Evolutionary conservation across 352 stramenopile genomes (phyloP), one percentile per base, ranked within the genome.

Genomic region (Phytophthora ohioensis): DNA sequence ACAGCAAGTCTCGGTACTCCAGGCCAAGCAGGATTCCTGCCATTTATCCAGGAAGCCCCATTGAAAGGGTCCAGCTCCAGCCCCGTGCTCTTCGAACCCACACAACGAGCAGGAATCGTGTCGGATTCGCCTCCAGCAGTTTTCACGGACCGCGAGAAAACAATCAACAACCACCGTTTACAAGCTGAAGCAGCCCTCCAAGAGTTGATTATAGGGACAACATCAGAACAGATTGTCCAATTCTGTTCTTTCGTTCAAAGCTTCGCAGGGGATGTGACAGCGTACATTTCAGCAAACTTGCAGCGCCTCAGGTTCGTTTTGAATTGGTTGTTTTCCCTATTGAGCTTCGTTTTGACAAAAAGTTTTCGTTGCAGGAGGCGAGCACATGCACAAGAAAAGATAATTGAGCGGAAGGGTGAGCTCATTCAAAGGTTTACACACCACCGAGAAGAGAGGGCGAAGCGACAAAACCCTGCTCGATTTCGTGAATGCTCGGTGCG

Each of bases 401-500:
- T 82, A 21, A 81, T 88, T 47, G 80, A 88, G 64, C 73, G 82
- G 13, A 90, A 88, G 52, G 82, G 85, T 30, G 75, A 87, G 48
- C 67, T 90, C 38, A 78, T 90, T 21, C 69, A 76, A n/a, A 71
- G 82, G 0, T 88, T 90, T 57, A 90, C 72, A 1, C 82, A 90
- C n/a, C 82, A 90, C 56, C 79, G 82, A 1, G 70, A 81, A 57
- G 82, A 90, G 32, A 80, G 78, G 17, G 31, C 58, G 13, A 86
- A 86, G 52, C 76, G 73, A 36, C 55, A 74, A 49, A 62, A 67
- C 8, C 56, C 79, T n/a, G 75, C 78, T 34, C 70, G 76, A 32
- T 84, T 87, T 32, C 78, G 82, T 4, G 82, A 90, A n/a, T 88
- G 78, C 35, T 82, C 78, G 3, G 63, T 81, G 31, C 73, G 75